phyloP scores from a whole-genome alignment of 169 alveolate species.

The Plasmodium knowlesi region DNA sequence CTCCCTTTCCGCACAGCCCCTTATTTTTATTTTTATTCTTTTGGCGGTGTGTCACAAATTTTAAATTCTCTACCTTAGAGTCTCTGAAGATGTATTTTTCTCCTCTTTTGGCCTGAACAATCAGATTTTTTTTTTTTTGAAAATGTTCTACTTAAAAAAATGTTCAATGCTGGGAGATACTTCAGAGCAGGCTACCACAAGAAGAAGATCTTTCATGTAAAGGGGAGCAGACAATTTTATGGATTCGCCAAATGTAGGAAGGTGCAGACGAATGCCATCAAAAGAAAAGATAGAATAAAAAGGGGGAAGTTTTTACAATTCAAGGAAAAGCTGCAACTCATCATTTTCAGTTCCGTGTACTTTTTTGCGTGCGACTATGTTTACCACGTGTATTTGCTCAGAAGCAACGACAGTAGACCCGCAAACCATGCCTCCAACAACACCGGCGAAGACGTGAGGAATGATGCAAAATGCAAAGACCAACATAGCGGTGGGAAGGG shows the following conservation, averaged over 20 bases:
- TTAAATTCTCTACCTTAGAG: not conserved
- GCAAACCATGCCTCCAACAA: not conserved
- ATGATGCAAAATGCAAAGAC: not conserved
- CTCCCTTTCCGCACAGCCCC: not conserved
- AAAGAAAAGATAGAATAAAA: slow-evolving; percentile 35
- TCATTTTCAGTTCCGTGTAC: slow-evolving; percentile 70
- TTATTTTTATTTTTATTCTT: not conserved
- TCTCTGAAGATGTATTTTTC: not conserved
- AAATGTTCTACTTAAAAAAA: slow-evolving; percentile 15
- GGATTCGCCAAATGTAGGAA: not conserved
- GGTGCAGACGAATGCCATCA: slow-evolving; percentile 8
- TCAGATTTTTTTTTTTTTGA: not conserved
- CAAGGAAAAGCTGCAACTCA: slow-evolving; percentile 58
- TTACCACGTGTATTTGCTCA: slow-evolving; percentile 57
- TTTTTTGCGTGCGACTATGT: slow-evolving; percentile 57
- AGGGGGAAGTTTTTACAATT: slow-evolving; percentile 31
- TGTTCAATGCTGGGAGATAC: slow-evolving; percentile 7
- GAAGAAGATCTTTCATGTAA: slow-evolving; percentile 7
- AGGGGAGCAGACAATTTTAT: slow-evolving; percentile 11
- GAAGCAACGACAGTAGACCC: not conserved
- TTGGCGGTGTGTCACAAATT: not conserved
- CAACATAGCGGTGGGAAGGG: not conserved
- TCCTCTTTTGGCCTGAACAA: not conserved
- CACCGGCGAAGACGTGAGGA: not conserved
- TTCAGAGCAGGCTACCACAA: slow-evolving; percentile 3